Base-by-base conservation (phyloP, 2,329 filamentous ascomycete genomes). In the Aureobasidium sp. region DNA sequence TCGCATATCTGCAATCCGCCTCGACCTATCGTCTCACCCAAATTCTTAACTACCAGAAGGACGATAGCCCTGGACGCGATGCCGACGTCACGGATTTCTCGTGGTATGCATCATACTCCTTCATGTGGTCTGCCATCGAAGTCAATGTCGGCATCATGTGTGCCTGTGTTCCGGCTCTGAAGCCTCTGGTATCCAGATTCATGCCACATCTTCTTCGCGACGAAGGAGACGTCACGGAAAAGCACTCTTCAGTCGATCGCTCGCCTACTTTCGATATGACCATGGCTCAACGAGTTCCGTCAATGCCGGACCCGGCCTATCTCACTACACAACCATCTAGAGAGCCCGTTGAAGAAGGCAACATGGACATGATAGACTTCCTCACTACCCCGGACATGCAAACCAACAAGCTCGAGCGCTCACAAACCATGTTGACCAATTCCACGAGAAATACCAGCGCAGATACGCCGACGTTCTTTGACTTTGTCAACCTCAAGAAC, bases 101-200 rank as follows among this genome's bases (percentile, higher is more conserved):
- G 41, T 85, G 81, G 86, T 91, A 93, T 70, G 89, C 90, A 0
- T 90, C 90, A 0, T 76, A 91, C 5, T 90, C 90, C 0, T 87
- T 95, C 70, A 93, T 96, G 89, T 97, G 92, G 93, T 93, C 89
- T 16, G 89, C 88, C 13, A 86, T 97, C 59, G 92, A 97, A 73
- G 91, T 96, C 69, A 94, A 96, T 66, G 80, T 95, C 1, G 92
- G 91, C 21, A 91, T 97, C 67, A 87, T 91, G 65, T 96, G 90
- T 70, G 92, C 89, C 45, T 96, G 91, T 68, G 89, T 97, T n/a
- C 93, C 93, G 9, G 93, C 89, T 0, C 77, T 97, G 64, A 97
- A 97, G 71, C 92, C 93, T 1, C 78, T 97, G 7, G 86, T 93
- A 61, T 83, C 89, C 44, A 77, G 82, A 11, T 79, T 86, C 61